Evolutionary conservation across 306 rosid species (phyloP), one percentile per base, ranked within the genome.

Genomic region (Myrica gale): DNA sequence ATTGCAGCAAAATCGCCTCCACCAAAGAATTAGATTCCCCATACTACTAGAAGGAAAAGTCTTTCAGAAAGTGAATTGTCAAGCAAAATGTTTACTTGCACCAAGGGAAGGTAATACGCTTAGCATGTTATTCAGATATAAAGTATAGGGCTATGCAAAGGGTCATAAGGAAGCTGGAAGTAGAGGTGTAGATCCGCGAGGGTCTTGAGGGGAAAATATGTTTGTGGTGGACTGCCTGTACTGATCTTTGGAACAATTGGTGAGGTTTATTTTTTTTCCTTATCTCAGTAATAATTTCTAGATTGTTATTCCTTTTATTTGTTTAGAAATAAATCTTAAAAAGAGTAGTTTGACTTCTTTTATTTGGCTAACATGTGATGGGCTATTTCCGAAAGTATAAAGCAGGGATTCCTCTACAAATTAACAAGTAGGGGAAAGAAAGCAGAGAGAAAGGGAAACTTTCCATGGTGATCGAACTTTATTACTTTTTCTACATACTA

Each of bases 41-140:
- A 17, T 55, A 4, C 20, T 68, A 56, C 21, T 17, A 11, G 76
- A 60, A 80, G 74, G 4, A 58, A 65, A 42, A 13, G 58, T 47
- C 9, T 68, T 68, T 67, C 19, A 12, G 43, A 26, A 53, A 43
- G 32, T 41, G 26, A 32, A 52, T 58, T n/a, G 68, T 54, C 85
- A 81, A 82, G 81, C 85, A 77, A 45, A 45, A 69, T 39, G 47
- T 74, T 75, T 74, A 62, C 83, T 50, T 74, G 76, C 83, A 51
- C 60, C 44, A 21, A 72, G 82, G 84, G 5, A 70, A 23, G 77
- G 73, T 78, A 79, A n/a, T 79, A 67, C 76, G 10, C 16, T 46
- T 43, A 68, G 46, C 41, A 32, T 37, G 63, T 17, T 62, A n/a
- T 69, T 21, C 39, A 26, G 32, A 23, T 23, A 23, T 23, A 23